Conservation (phyloP, 208 protist species). For the Wallacemonas sp. region DNA sequence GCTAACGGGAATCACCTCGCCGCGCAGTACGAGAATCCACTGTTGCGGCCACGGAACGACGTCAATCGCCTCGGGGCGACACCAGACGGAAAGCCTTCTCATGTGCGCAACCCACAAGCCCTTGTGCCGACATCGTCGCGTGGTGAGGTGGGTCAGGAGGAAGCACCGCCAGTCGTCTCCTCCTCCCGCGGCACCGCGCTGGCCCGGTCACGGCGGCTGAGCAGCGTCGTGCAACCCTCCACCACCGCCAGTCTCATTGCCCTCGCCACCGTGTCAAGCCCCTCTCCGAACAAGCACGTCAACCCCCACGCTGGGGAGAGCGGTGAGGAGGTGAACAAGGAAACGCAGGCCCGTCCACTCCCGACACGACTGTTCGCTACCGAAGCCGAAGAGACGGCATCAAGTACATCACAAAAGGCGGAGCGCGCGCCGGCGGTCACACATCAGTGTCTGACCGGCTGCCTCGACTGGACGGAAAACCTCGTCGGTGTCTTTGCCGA, state of each 20-base stretch:
- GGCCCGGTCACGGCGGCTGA: not conserved
- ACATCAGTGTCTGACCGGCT: conserved; percentile 3
- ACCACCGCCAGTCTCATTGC: conserved; percentile 8
- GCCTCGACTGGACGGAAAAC: conserved; percentile 4
- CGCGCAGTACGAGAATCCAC: not conserved
- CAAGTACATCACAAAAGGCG: conserved; percentile 1
- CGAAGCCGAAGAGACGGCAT: not conserved
- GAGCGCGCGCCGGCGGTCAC: conserved; percentile 4
- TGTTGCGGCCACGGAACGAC: not conserved
- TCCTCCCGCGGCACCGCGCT: not conserved
- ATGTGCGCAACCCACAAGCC: not conserved
- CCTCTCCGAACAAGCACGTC: conserved; percentile 7
- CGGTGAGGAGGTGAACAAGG: too few species aligned
- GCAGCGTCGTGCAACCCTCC: not conserved
- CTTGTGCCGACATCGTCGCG: not conserved
- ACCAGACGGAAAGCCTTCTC: not conserved
- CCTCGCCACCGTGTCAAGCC: not conserved
- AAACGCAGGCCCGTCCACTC: too few species aligned
- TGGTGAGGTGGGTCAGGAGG: not conserved
- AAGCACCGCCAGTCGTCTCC: too few species aligned
- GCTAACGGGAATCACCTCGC: not conserved
- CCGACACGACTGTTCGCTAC: too few species aligned
- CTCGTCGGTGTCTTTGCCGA: not conserved
- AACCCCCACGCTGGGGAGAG: too few species aligned
- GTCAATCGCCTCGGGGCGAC: not conserved